A percentile compares a stretch with the other conserved stretches of the same genome.
Evolutionary conservation across 2,329 filamentous ascomycete species (phyloP).

Genomic region (Rugonectria rugulosa): DNA sequence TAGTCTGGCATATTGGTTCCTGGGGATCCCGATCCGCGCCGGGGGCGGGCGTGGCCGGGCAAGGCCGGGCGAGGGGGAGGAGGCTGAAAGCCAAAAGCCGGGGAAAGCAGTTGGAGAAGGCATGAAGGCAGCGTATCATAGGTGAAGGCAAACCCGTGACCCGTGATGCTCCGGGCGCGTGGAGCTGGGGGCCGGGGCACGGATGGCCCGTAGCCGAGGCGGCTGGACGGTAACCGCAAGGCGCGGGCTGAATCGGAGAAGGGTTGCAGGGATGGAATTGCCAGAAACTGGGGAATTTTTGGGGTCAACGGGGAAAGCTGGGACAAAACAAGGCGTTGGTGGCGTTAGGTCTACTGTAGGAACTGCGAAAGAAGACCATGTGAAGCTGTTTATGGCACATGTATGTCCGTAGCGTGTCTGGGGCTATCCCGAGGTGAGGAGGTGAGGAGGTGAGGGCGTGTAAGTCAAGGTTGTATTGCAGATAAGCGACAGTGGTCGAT

Average conservation of each 20-base stretch:
- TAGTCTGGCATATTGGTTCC: conserved; percentile 26
- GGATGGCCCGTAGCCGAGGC: conserved; percentile 35
- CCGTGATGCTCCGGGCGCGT: conserved; percentile 41
- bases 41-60: conserved; percentile 38
- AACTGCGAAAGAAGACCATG: conserved; percentile 1
- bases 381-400: background rate
- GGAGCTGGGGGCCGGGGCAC: conserved; percentile 34
- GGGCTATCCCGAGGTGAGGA: background rate
- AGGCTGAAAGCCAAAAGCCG: conserved; percentile 36
- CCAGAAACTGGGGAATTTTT: conserved; percentile 7
- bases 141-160: conserved; percentile 37
- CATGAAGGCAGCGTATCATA: conserved; percentile 17
- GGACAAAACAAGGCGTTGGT: background rate
- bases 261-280: conserved; percentile 31
- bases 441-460: conserved; percentile 2
- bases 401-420: background rate
- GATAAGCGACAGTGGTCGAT: too few species aligned
- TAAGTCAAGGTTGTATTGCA: conserved; percentile 11
- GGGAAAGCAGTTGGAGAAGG: conserved; percentile 31
- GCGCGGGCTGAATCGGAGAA: conserved; percentile 35
- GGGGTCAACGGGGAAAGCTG: conserved; percentile 13
- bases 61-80: conserved; percentile 32
- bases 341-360: conserved; percentile 4
- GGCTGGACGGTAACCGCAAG: conserved; percentile 36
- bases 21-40: conserved; percentile 40